Base-by-base conservation (phyloP, 306 rosid genomes). In the Rosa chinensis region DNA sequence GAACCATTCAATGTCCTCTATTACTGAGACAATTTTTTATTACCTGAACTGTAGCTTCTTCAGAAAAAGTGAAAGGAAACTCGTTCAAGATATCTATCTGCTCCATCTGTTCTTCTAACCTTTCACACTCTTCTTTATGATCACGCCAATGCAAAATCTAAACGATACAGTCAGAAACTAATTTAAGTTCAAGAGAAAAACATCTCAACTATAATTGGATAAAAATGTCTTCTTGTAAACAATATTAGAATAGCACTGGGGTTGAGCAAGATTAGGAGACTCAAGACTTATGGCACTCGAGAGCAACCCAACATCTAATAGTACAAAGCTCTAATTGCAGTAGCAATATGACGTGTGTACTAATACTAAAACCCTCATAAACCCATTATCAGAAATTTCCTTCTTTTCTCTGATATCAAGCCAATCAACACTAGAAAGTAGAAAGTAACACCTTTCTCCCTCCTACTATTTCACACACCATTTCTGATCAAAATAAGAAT, bases 101-200 rank as follows among this genome's bases (percentile, higher is more conserved):
- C 79, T 88, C 70, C 97, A 90, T 91, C 50, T 95, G 99, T 52
- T 83, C 85, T 71, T 90, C 89, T 58, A 95, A 88, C 86, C 99
- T 90, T 53, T 82, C 83, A 68, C 99, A 93, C 88, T 95, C 99
- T 42, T 83, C 91, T 82, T 93, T 92, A 78, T 93, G 99, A 73
- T 74, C 85, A 62, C 48, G 84, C 97, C 97, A 89, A 81, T 94
- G 97, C 12, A 81, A 84, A 84, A 92, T 89, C 98, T 94, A 78
- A 70, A 37, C 4, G 1, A 28, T 18, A 58, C 0, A 21, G 58
- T 64, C 11, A 16, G 44, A 69, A 1, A 45, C 45, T 47, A 48
- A 61, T 28, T 71, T 9, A 71, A 44, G n/a, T 18, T 77, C 45
- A 59, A 11, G 45, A 55, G 0, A 45, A n/a, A 25, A 32, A 6